Evolutionary conservation across 2,329 filamentous ascomycete genomes (phyloP), one percentile per base, ranked within the genome.

Genomic region (Alternaria arborescens): DNA sequence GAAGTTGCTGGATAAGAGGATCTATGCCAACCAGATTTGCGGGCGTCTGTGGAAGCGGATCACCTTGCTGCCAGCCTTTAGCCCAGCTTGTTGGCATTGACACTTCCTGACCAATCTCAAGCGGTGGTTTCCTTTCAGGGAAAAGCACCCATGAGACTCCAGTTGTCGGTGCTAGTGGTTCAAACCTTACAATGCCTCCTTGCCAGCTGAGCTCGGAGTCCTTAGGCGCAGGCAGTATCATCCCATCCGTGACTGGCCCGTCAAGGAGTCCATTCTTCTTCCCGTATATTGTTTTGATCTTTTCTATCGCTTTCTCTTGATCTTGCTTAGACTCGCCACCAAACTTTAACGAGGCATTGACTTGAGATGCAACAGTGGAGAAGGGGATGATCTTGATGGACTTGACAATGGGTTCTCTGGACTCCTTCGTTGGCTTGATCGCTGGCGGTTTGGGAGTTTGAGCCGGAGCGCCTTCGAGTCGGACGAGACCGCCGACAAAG

Each of bases 241-340:
- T 91, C 2, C 94, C 94, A 77, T 99, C 93, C 0, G 94, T 97
- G 52, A 99, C 77, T 5, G 95, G 93, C 0, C 95, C 95, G 56
- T 91, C 87, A 1, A 98, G 82, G 18, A 98, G 77, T 1, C 90
- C 88, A 43, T 82, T 79, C 22, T 86, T 86, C 30, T 83, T 84
- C 20, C 88, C 86, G 68, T 95, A 95, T 3, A 92, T 86, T 11
- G 89, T 85, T 64, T 88, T 87, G 62, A 97, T 88, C 43, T 87
- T 87, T 71, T 90, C 90, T 14, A 87, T 83, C 3, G 89, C 88
- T 67, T 93, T 92, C 72, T 97, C 92, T 53, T 89, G 89, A 68
- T 95, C 92, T 6, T 91, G 87, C 69, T 92, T 92, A 0, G 92
- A 91, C 69, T 97, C 93, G 14, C 93, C 92, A 5, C 94, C 94